Evolutionary conservation across 208 protist genomes (phyloP), one percentile per base, ranked within the genome.

Genomic region (Hexamita inflata): DNA sequence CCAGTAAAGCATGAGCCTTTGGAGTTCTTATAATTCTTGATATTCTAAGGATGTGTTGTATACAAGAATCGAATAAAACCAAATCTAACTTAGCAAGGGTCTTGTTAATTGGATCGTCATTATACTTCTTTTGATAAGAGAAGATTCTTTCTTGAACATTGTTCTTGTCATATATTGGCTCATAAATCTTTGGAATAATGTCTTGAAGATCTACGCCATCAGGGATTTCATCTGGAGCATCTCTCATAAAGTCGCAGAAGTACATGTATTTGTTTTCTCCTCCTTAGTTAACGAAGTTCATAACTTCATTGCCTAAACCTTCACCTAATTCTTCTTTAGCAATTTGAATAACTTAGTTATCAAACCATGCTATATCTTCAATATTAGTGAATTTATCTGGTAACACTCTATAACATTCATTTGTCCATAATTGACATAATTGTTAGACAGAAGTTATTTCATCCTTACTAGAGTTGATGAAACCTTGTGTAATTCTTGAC

Each of bases 361-460:
- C 87, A 81, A 94, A 96, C 92, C 92, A 95, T 40, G 85, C 84
- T 83, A 95, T 94, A 86, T 97, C 94, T 30, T 75, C 70, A 30
- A 90, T 83, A 81, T 86, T 91, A 78, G 94, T 94, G 34, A 98
- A 88, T 80, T 94, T 92, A 83, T 98, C 94, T 78, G 85, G 89
- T 77, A 97, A 94, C 1, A 95, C 93, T 66, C 94, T 88, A 58
- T 82, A 79, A 84, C 90, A 95, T 87, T 98, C 94, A 83, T 98
- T 93, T 77, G 90, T 90, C 92, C 92, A 97, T 11, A 97, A 78
- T 26, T 86, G 79, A 70, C 95, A 59, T 58, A 86, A 68, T 45
- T 89, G 59, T 74, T 89, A 82, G 28, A 80, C 85, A 70, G 93
- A 84, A 7, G 2, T 58, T 1, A 77, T 32, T 58, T 87, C 81